Conservation (phyloP, 2,329 filamentous ascomycete species). For the Arthrobotrys pseudoclavata region DNA sequence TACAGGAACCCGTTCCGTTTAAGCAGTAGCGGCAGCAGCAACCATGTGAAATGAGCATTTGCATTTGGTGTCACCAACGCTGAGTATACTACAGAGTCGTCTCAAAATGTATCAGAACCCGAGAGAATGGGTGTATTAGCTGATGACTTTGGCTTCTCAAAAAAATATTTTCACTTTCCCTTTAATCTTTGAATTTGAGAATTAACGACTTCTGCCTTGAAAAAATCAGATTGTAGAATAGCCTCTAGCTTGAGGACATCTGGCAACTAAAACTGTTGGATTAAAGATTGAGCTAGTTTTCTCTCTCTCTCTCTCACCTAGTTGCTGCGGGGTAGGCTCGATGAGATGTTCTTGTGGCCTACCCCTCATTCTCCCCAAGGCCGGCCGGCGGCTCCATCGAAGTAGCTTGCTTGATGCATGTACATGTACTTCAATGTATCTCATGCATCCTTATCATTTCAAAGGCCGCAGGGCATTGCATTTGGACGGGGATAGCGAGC, state of each 20-base stretch:
- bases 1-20: constrained; percentile 24
- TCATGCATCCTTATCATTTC: constrained; percentile 29
- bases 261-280: background rate
- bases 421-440: constrained; percentile 38
- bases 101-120: background rate
- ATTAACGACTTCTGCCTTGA: background rate
- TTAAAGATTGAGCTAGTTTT: background rate
- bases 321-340: constrained; percentile 41
- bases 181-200: background rate
- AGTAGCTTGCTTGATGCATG: constrained; percentile 12
- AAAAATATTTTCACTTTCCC: constrained; percentile 9
- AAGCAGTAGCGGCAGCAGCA: constrained; percentile 12
- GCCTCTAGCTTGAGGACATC: background rate
- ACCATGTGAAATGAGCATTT: constrained; percentile 22
- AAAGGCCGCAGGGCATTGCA: constrained; percentile 22
- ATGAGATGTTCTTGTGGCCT: background rate
- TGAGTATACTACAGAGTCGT: background rate
- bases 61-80: constrained; percentile 12
- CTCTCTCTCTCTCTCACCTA: background rate
- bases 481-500: constrained; percentile 12
- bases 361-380: constrained; percentile 28
- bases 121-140: constrained; percentile 7
- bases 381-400: constrained; percentile 32
- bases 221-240: background rate
- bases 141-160: background rate